Percentiles rank a stretch among this genome's conserved stretches.
Conservation (phyloP, 768 basidiomycete species). For the Rhizopogon roseolus region DNA sequence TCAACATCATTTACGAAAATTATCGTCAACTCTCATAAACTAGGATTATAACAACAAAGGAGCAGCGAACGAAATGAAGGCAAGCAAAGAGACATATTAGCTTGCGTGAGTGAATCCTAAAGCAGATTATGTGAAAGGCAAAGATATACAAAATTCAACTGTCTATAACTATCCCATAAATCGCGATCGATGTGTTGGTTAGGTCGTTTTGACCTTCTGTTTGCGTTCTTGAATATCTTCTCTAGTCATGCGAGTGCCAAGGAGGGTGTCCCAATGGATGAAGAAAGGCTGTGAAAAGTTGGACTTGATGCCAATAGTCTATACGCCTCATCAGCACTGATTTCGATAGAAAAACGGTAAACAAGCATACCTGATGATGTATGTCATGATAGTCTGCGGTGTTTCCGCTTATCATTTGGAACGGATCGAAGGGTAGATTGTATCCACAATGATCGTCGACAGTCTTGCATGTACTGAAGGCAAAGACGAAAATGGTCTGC, state of each 20-base stretch:
- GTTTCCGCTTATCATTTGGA: slow-evolving; percentile 81
- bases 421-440: slow-evolving; percentile 82
- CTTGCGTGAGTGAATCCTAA: not conserved
- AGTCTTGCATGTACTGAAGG: slow-evolving; percentile 82
- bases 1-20: not conserved
- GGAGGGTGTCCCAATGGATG: slow-evolving; percentile 81
- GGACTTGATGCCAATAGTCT: slow-evolving; percentile 74
- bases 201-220: slow-evolving; percentile 19
- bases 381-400: slow-evolving; percentile 98
- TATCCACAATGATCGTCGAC: slow-evolving; percentile 97
- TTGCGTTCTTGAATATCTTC: slow-evolving; percentile 50
- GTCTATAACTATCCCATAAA: not conserved
- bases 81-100: not conserved
- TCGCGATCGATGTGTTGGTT: slow-evolving; percentile 2
- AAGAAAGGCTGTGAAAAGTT: slow-evolving; percentile 96
- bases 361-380: slow-evolving; percentile 73
- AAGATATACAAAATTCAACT: not conserved
- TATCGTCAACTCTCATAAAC: not conserved
- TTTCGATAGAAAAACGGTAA: not conserved
- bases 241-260: slow-evolving; percentile 79
- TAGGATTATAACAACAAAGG: not conserved
- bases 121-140: not conserved
- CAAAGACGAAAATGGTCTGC: slow-evolving; percentile 82
- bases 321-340: not conserved
- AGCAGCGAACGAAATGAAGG: not conserved